Evolutionary conservation across 2,329 filamentous ascomycete genomes (phyloP).

Genomic region (Fusarium virguliforme): DNA sequence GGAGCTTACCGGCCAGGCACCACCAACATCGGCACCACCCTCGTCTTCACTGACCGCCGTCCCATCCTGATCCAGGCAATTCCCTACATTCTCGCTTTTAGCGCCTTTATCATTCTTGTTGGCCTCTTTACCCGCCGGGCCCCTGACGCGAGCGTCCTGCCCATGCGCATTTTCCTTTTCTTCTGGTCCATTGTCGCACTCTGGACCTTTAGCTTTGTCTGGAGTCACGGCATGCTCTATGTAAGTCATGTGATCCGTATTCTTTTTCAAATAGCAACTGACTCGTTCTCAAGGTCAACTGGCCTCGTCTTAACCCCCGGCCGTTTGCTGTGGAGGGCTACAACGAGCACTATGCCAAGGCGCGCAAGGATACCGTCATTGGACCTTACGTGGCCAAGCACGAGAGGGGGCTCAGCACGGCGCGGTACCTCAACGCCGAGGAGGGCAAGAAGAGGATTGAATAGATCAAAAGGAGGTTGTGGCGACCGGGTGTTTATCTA

Average conservation of each 20-base stretch:
- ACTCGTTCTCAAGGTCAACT: slow-evolving; percentile 81
- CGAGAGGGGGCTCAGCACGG: slow-evolving; percentile 87
- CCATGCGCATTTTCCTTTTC: slow-evolving; percentile 85
- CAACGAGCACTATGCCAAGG: slow-evolving; percentile 86
- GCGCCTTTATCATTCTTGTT: slow-evolving; percentile 85
- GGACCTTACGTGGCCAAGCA: slow-evolving; percentile 79
- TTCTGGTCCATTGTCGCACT: slow-evolving; percentile 80
- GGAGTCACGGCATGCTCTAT: slow-evolving; percentile 90
- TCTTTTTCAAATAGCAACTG: slow-evolving; percentile 24
- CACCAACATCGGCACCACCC: slow-evolving; percentile 78
- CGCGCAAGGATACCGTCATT: slow-evolving; percentile 85
- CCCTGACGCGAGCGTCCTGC: slow-evolving; percentile 83
- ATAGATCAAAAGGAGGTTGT: slow-evolving; percentile 58
- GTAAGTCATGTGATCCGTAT: slow-evolving; percentile 71
- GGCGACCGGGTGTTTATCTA: slow-evolving; percentile 22
- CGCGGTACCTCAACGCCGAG: slow-evolving; percentile 87
- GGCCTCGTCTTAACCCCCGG: slow-evolving; percentile 95
- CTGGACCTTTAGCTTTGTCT: slow-evolving; percentile 84
- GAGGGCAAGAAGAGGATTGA: slow-evolving; percentile 99
- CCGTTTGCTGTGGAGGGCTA: slow-evolving; percentile 90
- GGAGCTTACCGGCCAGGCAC: slow-evolving; percentile 85
- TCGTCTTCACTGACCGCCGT: slow-evolving; percentile 87
- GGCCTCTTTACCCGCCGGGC: slow-evolving; percentile 80
- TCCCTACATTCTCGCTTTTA: slow-evolving; percentile 90
- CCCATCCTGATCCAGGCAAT: slow-evolving; percentile 93